A percentile compares a stretch with the other conserved stretches of the same genome.
phyloP scores from a whole-genome alignment of 108 stramenopile genomes.

The Nitzschia inconspicua region DNA sequence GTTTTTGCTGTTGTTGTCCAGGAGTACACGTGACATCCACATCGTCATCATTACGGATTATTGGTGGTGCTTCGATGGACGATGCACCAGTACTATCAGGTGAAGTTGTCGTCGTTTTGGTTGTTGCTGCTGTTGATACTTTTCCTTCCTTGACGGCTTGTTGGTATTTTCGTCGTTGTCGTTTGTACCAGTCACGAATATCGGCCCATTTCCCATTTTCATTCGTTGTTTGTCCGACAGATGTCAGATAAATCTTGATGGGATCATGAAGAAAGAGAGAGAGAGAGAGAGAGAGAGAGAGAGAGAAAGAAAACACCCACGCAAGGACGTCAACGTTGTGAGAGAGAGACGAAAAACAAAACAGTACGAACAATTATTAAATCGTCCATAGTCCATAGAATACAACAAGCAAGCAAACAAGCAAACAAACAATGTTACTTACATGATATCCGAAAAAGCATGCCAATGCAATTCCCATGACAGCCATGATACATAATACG shows the following conservation, averaged over 20 bases:
- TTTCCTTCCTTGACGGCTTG: conserved; percentile 51
- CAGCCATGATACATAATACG: conserved; percentile 42
- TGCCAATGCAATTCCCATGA: conserved; percentile 59
- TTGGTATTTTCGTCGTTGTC: conserved; percentile 46
- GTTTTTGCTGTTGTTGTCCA: not conserved
- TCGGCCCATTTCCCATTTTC: conserved; percentile 83
- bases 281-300: not conserved
- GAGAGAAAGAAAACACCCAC: not conserved
- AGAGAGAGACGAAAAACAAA: not conserved
- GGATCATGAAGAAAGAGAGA: not conserved
- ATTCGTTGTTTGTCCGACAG: conserved; percentile 79
- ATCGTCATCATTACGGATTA: conserved; percentile 21
- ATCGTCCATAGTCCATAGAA: not conserved
- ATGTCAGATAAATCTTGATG: conserved; percentile 39
- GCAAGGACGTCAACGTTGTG: not conserved
- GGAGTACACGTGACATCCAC: conserved; percentile 60
- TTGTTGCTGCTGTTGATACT: conserved; percentile 7
- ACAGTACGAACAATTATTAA: not conserved
- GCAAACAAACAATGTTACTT: not conserved
- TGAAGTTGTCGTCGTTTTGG: conserved; percentile 6
- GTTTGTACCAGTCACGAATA: conserved; percentile 64
- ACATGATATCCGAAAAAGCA: conserved; percentile 60
- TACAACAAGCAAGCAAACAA: not conserved
- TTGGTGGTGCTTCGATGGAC: not conserved
- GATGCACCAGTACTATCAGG: not conserved